Evolutionary conservation across 2,329 filamentous ascomycete species (phyloP), one percentile per base, ranked within the genome.

Genomic region (Torrubiella hemipterigena): DNA sequence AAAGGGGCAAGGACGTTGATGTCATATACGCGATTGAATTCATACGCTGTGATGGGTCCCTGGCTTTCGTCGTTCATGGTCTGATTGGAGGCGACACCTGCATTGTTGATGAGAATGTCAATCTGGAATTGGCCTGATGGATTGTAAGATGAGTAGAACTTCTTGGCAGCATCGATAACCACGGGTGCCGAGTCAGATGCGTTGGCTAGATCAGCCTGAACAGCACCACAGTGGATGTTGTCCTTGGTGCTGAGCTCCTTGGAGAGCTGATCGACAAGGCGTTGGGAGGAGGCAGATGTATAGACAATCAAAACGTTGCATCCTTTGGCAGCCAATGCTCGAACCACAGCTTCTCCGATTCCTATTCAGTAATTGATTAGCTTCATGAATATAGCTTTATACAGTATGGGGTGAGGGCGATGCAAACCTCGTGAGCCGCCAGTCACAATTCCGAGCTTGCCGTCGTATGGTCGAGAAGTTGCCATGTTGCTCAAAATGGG

Each of bases 101-200:
- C 82, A 52, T 87, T 87, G 65, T 89, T 86, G 60, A 89, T 59
- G 29, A 89, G 58, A 42, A 89, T 81, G 55, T 87, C 81, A 47
- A 89, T 68, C 45, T 77, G 73, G 51, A 83, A 30, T 7, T 20
- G 16, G 13, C 29, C 17, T 13, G 21, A 18, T 6, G 32, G 22
- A 16, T 29, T 44, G 39, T 46, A 50, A 9, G 42, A 43, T 7
- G 34, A 26, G 38, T 45, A 52, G 30, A 55, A 42, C 12, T 25
- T 20, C 11, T 31, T 35, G 21, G 52, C 52, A 13, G 49, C 48
- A 4, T 47, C 40, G 12, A 57, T 35, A 23, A 56, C 49, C 28
- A 35, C 44, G n/a, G 36, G 12, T 1, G 44, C 35, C 8, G 51
- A 49, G 6, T 42, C 34, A 3, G 42, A 39, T 4, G 49, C 43